Percentiles rank a stretch among this genome's conserved stretches.
These are phyloP conservation scores for Sicyos baderoa DNA, from an alignment of 306 rosid species.

Conservation along the genomic window DNA sequence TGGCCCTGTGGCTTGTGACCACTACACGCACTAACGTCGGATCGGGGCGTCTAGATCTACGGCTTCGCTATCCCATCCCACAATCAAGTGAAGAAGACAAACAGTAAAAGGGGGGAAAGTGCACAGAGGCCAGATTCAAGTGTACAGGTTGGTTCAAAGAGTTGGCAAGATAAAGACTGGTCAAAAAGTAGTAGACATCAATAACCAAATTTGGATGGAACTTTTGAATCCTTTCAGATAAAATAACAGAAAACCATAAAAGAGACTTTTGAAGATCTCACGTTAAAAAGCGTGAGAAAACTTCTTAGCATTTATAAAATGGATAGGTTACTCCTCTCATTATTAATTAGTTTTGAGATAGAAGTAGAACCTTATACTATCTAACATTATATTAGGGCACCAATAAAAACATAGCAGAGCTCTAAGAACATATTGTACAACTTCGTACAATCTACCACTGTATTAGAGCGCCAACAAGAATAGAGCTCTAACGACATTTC, in stretches of 20 bases:
- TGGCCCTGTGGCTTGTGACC: slow-evolving; percentile 18
- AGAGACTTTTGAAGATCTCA: too few relatives aligned
- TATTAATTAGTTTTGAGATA: too few relatives aligned
- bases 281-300: too few relatives aligned
- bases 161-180: slow-evolving; percentile 13
- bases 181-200: slow-evolving; percentile 18
- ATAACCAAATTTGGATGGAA: neutral
- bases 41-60: slow-evolving; percentile 16
- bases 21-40: slow-evolving; percentile 20
- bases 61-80: slow-evolving; percentile 3
- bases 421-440: too few relatives aligned
- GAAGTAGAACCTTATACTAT: too few relatives aligned
- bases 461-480: too few relatives aligned
- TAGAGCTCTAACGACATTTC: too few relatives aligned
- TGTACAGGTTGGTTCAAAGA: slow-evolving; percentile 9
- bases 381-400: too few relatives aligned
- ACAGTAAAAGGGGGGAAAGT: neutral
- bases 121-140: slow-evolving; percentile 15
- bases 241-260: neutral
- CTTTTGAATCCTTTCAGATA: neutral
- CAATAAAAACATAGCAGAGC: too few relatives aligned
- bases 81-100: slow-evolving; percentile 5
- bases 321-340: too few relatives aligned
- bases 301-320: too few relatives aligned
- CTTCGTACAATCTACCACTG: too few relatives aligned